Evolutionary conservation across 2,329 filamentous ascomycete genomes (phyloP), one percentile per base, ranked within the genome.

Genomic region (Cladobotryum protrusum): DNA sequence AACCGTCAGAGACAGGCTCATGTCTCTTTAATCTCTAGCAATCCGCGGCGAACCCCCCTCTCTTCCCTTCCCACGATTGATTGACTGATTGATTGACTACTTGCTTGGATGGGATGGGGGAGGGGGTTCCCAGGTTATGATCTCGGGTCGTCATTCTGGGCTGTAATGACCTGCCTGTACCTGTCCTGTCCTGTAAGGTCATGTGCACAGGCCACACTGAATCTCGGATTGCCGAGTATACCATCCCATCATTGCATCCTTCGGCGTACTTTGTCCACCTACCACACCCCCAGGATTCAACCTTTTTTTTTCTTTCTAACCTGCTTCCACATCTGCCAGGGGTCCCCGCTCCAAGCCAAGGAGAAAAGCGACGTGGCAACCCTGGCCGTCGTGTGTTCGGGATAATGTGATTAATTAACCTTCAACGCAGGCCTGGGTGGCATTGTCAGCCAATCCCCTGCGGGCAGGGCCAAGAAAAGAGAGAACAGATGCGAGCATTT

Each of bases 141-240:
- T 20, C 29, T 39, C 20, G 40, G 18, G n/a, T 36, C 34, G 35
- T 43, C 19, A 20, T 17, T 40, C 18, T 37, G 15, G 33, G 47
- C 47, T 40, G n/a, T n/a, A n/a, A n/a, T n/a, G n/a, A n/a, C n/a
- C n/a, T n/a, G 41, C 40, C 19, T 20, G 24, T 29, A 8, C 24
- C 24, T 29, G 24, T 24, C 20, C 7, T 24, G 20, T 29, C 24
- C 24, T 29, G 24, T 29, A 44, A 37, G n/a, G 47, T 41, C 20
- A 43, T n/a, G 53, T 45, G 53, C 53, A 55, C 53, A 55, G 53
- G 53, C 53, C 51, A 51, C 34, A 40, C 39, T 32, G 40, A 55
- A 53, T 53, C 48, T 55, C 32, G 47, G 49, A 52, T 42, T 49
- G 48, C 53, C 48, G 48, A 52, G 17, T 9, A n/a, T 8, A 8